Evolutionary conservation across 1,139 yeast species (phyloP), one percentile per base, ranked within the genome.

Genomic region (Hyphopichia buzzinii): DNA sequence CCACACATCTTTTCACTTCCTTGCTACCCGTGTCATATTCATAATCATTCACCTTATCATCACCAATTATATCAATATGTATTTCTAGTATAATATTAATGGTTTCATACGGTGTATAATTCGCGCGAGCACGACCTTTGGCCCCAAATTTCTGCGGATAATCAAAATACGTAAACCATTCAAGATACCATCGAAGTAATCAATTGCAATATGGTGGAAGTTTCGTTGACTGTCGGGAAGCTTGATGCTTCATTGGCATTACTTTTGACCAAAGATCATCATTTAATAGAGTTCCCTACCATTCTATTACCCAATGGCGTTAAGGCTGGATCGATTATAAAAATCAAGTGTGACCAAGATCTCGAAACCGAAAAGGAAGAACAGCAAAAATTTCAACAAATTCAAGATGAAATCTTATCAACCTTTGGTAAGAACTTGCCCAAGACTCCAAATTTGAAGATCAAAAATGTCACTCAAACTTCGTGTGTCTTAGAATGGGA

Each of bases 401-500:
- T 87, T 33, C 98, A 92, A 59, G 80, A 81, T 29, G 83, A 82
- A 46, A 88, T 92, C 38, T 68, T 84, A 42, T 66, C 70, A 29
- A 69, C 81, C 3, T 92, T 84, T 57, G 97, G 97, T 25, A 73
- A 76, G 21, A 69, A 78, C 40, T 75, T 78, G 45, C 98, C 99
- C 12, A 57, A 74, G 42, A 54, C 74, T 2, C 99, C 98, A 0
- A 68, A 67, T n/a, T 72, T 92, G 46, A 74, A 76, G 39, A 70
- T 83, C 28, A 75, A 79, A 39, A 92, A 92, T 55, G 81, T 84
- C 31, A 92, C 98, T 2, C 98, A 94, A 59, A 92, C 99, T 0
- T 82, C 94, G 39, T 88, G 95, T 57, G 97, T 90, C 25, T 72
- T 92, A 44, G 95, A 88, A 57, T 92, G 98, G 98, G 96, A 89